These are phyloP conservation scores for Phaeosphaeria sp. DNA, from an alignment of 2,329 filamentous ascomycete genomes.

Conservation along the genomic window DNA sequence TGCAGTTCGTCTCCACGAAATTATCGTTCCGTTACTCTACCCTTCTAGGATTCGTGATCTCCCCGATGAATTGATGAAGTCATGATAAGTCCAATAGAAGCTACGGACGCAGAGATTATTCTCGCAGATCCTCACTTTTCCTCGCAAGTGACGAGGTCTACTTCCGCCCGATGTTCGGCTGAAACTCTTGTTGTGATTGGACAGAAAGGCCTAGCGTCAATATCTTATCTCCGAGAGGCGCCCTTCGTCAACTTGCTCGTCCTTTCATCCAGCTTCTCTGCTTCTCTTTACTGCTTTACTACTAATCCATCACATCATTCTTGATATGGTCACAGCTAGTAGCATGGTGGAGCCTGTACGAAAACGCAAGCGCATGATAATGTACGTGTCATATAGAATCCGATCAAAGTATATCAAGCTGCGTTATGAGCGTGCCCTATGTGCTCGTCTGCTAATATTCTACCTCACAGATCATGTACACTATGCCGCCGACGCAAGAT, in stretches of 20 bases:
- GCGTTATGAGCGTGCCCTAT: no score
- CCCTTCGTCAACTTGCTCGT: background rate
- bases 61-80: background rate
- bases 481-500: constrained; percentile 68
- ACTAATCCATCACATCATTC: no score
- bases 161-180: background rate
- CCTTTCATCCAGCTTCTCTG: background rate
- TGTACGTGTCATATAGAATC: constrained; percentile 42
- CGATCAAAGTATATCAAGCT: background rate
- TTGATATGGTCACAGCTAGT: no score
- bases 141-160: no score
- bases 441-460: background rate
- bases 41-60: no score
- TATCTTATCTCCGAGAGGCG: background rate
- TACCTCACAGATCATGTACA: constrained; percentile 58
- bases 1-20: no score
- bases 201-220: background rate
- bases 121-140: no score
- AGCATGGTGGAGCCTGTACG: constrained; percentile 29
- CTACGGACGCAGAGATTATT: no score
- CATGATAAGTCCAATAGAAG: background rate
- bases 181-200: background rate
- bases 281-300: background rate
- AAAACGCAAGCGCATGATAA: constrained; percentile 52
- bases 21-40: no score